Conservation (phyloP, 495 filamentous ascomycete genomes). For the Saxispiralis lemnorum region DNA sequence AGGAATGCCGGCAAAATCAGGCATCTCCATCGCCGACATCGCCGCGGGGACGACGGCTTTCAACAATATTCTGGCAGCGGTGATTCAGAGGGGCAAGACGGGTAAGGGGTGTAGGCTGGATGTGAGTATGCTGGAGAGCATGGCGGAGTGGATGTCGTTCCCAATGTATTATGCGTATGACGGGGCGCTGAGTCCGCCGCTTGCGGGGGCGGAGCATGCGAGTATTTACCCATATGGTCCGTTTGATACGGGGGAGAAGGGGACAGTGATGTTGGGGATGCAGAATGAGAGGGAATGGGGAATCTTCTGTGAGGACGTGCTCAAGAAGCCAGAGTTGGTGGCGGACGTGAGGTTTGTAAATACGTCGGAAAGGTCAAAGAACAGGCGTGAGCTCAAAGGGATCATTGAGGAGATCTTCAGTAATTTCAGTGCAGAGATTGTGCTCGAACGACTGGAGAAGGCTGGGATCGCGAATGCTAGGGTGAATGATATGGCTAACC, state of each 20-base stretch:
- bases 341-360: constrained; percentile 11
- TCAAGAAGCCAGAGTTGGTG: constrained; percentile 14
- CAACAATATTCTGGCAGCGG: constrained; percentile 32
- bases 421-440: constrained; percentile 5
- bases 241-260: constrained; percentile 30
- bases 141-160: constrained; percentile 40
- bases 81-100: constrained; percentile 30
- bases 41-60: constrained; percentile 34
- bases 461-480: constrained; percentile 31
- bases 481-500: constrained; percentile 33
- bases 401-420: constrained; percentile 16
- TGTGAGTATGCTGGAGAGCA: constrained; percentile 36
- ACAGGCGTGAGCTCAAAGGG: constrained; percentile 9
- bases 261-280: constrained; percentile 36
- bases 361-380: constrained; percentile 11
- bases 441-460: constrained; percentile 9
- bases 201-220: constrained; percentile 32
- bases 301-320: constrained; percentile 29
- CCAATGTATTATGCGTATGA: constrained; percentile 36
- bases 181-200: constrained; percentile 23
- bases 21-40: constrained; percentile 37
- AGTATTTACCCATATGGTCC: constrained; percentile 37
- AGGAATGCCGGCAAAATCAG: constrained; percentile 32
- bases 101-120: constrained; percentile 30
- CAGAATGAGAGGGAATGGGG: constrained; percentile 38